Percentiles rank a stretch among this genome's conserved stretches.
These are phyloP conservation scores for Aspergillus novoparasiticus DNA, from an alignment of 2,329 filamentous ascomycete genomes.

Conservation along the genomic window DNA sequence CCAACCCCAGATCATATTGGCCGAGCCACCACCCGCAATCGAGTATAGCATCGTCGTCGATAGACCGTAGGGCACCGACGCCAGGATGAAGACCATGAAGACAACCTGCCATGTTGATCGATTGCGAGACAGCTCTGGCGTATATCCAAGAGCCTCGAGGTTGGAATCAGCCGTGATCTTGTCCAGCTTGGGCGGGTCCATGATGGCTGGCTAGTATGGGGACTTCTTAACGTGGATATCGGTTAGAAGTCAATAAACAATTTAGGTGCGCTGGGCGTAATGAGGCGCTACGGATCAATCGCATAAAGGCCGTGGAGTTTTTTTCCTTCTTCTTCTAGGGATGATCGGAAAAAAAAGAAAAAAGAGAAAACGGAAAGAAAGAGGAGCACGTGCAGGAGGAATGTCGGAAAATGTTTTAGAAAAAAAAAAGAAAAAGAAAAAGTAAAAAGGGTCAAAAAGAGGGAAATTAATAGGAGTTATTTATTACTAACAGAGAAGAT, in stretches of 20 bases:
- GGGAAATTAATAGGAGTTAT: neutral
- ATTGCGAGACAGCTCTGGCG: slow-evolving; percentile 25
- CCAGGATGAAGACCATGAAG: slow-evolving; percentile 62
- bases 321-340: neutral
- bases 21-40: slow-evolving; percentile 67
- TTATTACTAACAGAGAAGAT: neutral
- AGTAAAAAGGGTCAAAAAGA: neutral
- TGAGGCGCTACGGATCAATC: neutral
- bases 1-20: slow-evolving; percentile 73
- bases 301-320: neutral
- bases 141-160: slow-evolving; percentile 24
- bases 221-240: neutral
- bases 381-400: neutral
- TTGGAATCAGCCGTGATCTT: slow-evolving; percentile 17
- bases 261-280: neutral
- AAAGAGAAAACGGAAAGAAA: neutral
- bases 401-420: neutral
- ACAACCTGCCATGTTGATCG: slow-evolving; percentile 26
- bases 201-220: neutral
- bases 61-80: slow-evolving; percentile 73
- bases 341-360: no score
- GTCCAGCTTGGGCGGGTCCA: neutral
- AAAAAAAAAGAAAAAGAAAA: neutral
- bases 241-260: neutral
- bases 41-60: slow-evolving; percentile 71